phyloP scores from a whole-genome alignment of 2,329 filamentous ascomycete species.

The Mariannaea elegans region DNA sequence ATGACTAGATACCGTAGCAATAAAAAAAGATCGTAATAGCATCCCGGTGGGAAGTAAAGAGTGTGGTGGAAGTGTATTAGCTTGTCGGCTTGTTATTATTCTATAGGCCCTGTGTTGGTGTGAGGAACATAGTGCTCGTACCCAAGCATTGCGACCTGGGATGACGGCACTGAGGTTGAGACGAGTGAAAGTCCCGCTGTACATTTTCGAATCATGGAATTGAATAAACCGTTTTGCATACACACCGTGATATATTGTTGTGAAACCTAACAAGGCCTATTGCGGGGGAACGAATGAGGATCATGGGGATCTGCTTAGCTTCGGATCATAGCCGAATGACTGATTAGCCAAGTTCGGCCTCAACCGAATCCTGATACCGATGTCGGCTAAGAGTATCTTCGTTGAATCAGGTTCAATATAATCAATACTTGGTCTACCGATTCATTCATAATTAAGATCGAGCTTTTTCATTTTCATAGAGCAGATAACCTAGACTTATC shows the following conservation, averaged over 20 bases:
- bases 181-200: background rate
- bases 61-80: conserved; percentile 55
- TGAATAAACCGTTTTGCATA: too few species aligned
- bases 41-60: conserved; percentile 43
- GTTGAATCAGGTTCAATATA: too few species aligned
- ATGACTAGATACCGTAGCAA: conserved; percentile 52
- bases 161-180: background rate
- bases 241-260: too few species aligned
- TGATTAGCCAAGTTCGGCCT: conserved; percentile 12
- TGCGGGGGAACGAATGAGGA: background rate
- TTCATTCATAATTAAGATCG: too few species aligned
- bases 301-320: background rate
- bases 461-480: too few species aligned
- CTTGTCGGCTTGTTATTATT: background rate
- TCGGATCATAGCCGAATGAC: conserved; percentile 2
- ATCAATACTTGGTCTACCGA: too few species aligned
- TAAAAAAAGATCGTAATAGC: conserved; percentile 51
- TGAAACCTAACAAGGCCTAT: too few species aligned
- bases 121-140: background rate
- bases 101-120: background rate
- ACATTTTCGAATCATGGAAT: background rate
- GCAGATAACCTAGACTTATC: too few species aligned
- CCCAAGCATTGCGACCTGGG: background rate
- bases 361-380: too few species aligned
- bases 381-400: too few species aligned